These are phyloP conservation scores for Galeopsis tetrahit DNA, from an alignment of 257 asterid genomes.

Conservation along the genomic window DNA sequence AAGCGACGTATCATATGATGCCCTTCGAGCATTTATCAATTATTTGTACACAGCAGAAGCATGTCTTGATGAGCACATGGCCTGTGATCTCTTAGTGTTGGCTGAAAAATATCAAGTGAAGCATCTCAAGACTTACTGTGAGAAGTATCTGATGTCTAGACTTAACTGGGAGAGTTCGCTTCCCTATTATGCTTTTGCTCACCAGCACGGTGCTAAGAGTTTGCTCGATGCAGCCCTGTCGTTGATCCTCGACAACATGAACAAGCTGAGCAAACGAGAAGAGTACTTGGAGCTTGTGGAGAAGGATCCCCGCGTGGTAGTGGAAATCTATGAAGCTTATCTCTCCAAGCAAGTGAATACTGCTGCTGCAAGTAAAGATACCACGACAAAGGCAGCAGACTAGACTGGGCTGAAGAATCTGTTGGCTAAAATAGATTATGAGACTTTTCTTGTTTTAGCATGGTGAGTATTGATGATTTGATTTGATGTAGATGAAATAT, in stretches of 20 bases:
- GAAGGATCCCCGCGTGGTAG: slow-evolving; percentile 82
- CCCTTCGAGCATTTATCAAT: slow-evolving; percentile 69
- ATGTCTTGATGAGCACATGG: slow-evolving; percentile 72
- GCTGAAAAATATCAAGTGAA: slow-evolving; percentile 87
- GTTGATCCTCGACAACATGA: slow-evolving; percentile 74
- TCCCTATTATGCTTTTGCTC: slow-evolving; percentile 72
- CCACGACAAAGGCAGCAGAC: slow-evolving; percentile 37
- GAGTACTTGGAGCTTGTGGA: slow-evolving; percentile 80
- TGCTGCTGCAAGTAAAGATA: slow-evolving; percentile 67
- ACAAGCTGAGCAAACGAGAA: slow-evolving; percentile 67
- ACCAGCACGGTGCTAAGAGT: slow-evolving; percentile 72
- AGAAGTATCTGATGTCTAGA: slow-evolving; percentile 70
- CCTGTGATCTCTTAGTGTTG: slow-evolving; percentile 77
- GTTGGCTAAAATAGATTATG: background rate
- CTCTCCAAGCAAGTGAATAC: slow-evolving; percentile 81
- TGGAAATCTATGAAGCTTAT: slow-evolving; percentile 77
- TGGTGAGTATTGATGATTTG: slow-evolving; percentile 12
- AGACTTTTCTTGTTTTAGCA: slow-evolving; percentile 17
- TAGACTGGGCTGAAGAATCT: slow-evolving; percentile 14
- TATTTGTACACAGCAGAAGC: slow-evolving; percentile 86
- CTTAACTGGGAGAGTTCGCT: slow-evolving; percentile 81
- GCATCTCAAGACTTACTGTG: slow-evolving; percentile 80
- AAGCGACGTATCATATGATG: slow-evolving; percentile 74
- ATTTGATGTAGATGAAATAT: slow-evolving; percentile 22
- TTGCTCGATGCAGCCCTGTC: slow-evolving; percentile 72